Percentiles rank a stretch among this genome's conserved stretches.
Evolutionary conservation across 2,329 filamentous ascomycete species (phyloP).

Genomic region (Monilinia fructigena): DNA sequence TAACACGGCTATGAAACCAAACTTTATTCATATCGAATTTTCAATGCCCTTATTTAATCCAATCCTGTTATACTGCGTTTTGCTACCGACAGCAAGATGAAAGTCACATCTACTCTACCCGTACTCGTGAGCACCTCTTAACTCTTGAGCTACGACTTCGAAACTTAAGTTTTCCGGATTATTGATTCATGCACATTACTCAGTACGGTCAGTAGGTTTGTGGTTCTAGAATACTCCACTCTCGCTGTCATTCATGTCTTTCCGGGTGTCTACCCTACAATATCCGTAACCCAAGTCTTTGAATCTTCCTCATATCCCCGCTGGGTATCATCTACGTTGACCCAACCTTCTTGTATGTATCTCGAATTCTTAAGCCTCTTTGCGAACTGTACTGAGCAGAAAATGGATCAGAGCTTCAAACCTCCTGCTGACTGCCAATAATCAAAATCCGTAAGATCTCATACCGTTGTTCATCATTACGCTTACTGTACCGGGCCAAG

Average conservation of each 20-base stretch:
- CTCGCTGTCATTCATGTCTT: background rate
- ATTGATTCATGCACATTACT: background rate
- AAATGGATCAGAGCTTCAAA: background rate
- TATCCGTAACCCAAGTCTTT: conserved; percentile 1
- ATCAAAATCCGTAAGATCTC: conserved; percentile 12
- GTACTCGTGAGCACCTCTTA: too few relatives aligned
- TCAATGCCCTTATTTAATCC: conserved; percentile 1
- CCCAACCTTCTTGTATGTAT: conserved; percentile 1
- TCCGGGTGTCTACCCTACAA: conserved; percentile 11
- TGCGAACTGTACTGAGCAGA: background rate
- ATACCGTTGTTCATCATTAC: conserved; percentile 8
- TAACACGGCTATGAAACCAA: background rate
- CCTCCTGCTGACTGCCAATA: conserved; percentile 4
- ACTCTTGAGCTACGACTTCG: background rate
- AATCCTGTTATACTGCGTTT: background rate
- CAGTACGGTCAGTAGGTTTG: background rate
- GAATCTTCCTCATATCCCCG: background rate
- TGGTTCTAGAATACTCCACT: conserved; percentile 11
- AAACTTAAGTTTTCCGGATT: background rate
- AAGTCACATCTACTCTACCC: too few relatives aligned
- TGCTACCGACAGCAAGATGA: too few relatives aligned
- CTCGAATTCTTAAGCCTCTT: background rate
- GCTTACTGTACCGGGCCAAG: conserved; percentile 22
- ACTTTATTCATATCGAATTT: conserved; percentile 18
- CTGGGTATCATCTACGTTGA: conserved; percentile 8